Percentiles rank a stretch among this genome's conserved stretches.
phyloP scores from a whole-genome alignment of 1,284 basidiomycete species.

The Pyrrhoderma lamaoense region DNA sequence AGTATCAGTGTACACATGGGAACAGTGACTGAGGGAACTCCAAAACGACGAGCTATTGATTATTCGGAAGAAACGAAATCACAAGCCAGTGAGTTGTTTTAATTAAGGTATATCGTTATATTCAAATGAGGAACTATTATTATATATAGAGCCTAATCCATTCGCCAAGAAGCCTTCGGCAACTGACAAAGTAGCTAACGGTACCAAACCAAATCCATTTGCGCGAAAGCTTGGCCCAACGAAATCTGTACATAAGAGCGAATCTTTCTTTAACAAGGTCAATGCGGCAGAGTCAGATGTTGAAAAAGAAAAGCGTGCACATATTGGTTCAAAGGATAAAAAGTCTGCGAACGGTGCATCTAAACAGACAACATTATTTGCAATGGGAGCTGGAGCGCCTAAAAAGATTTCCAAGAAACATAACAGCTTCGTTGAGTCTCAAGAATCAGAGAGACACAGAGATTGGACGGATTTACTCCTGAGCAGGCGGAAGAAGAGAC shows the following conservation, averaged over 20 bases:
- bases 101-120: background rate
- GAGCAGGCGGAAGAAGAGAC: conserved; percentile 21
- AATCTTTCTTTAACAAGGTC: conserved; percentile 93
- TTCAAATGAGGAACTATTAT: background rate
- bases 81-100: background rate
- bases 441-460: conserved; percentile 19
- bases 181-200: conserved; percentile 26
- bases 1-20: too few relatives aligned
- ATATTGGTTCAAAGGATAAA: conserved; percentile 26
- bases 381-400: conserved; percentile 33
- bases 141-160: conserved; percentile 57
- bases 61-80: background rate
- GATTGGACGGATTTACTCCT: too few relatives aligned
- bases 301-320: conserved; percentile 29
- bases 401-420: too few relatives aligned
- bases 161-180: conserved; percentile 57
- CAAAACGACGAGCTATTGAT: conserved; percentile 35
- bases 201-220: conserved; percentile 56
- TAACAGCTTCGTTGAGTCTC: conserved; percentile 23
- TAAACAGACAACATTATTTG: conserved; percentile 65
- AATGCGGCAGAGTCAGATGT: conserved; percentile 52
- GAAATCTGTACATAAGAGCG: conserved; percentile 74
- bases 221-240: conserved; percentile 43
- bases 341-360: conserved; percentile 32
- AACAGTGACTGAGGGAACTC: conserved; percentile 26